Base-by-base conservation (phyloP, 2,329 filamentous ascomycete genomes). In the Fusarium nodosum region DNA sequence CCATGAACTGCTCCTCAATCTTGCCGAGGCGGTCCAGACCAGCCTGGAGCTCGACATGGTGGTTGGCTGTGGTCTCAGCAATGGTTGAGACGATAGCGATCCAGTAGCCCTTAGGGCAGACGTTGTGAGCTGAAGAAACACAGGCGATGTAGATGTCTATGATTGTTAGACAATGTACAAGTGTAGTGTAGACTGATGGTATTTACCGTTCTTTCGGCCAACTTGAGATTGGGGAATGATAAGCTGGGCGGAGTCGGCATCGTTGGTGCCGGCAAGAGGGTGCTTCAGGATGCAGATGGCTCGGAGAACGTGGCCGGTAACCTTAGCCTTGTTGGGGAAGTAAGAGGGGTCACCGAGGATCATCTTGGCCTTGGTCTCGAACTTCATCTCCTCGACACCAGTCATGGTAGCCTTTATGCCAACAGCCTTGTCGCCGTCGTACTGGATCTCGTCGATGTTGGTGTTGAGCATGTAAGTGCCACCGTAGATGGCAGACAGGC, bases 401-500 rank as follows among this genome's bases (percentile, higher is more conserved):
- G 90, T 91, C 94, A 98, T 98, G 74, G 96, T 97, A 52, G 96
- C 96, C 85, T 97, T 97, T 85, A 99, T 98, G 60, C 96, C 96
- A 18, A 89, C 87, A n/a, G 95, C 93, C 86, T 97, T 97, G 78
- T 87, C 88, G 58, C 85, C 88, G 62, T 97, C 93, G 79, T 96
- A 97, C 66, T 92, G 81, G 72, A 99, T 84, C 85, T 99, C 96
- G 69, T 98, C 92, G 58, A 99, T 88, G 73, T 90, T 90, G 74
- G 96, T 97, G 86, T 98, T 98, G 77, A 99, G 91, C 94, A 99
- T 99, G 84, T 99, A 99, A 52, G 96, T 99, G 74, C 96, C 96
- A 71, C 96, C 96, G 79, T 99, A 98, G 82, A 99, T 98, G 80
- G 96, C 96, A 41, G 94, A 97, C 56, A 99, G 88, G 81, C 96